phyloP scores from a whole-genome alignment of 106 monocot species.

The Dendrobium chrysotoxum region DNA sequence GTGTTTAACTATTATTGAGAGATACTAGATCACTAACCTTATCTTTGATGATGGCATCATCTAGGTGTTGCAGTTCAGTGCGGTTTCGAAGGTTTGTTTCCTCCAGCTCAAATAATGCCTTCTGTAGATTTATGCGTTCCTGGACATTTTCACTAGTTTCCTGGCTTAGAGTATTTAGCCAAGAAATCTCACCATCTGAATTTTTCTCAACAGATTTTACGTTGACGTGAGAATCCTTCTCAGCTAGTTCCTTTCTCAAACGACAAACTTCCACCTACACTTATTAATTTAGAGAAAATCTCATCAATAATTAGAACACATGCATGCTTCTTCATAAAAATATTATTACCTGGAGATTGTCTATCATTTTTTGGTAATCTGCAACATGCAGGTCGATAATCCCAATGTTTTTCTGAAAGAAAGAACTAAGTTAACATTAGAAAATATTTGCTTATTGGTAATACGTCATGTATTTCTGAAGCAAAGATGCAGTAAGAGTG shows the following conservation, averaged over 20 bases:
- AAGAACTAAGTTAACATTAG: neutral
- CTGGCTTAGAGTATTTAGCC: conserved; percentile 79
- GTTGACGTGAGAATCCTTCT: conserved; percentile 82
- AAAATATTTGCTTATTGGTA: neutral
- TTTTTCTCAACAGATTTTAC: conserved; percentile 59
- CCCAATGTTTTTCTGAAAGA: conserved; percentile 92
- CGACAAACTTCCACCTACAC: conserved; percentile 75
- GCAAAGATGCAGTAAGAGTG: neutral
- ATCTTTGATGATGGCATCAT: conserved; percentile 84
- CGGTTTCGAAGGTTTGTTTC: conserved; percentile 91
- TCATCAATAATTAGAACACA: neutral
- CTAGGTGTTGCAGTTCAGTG: conserved; percentile 82
- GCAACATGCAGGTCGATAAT: conserved; percentile 83
- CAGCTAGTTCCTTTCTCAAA: conserved; percentile 79
- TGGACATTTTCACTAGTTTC: conserved; percentile 99
- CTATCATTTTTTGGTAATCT: conserved; percentile 94
- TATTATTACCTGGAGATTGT: conserved; percentile 73
- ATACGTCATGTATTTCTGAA: neutral
- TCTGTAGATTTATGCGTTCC: conserved; percentile 95
- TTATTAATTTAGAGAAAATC: conserved; percentile 2
- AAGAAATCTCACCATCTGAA: conserved; percentile 81
- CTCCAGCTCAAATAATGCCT: conserved; percentile 91
- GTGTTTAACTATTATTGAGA: neutral
- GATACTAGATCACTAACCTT: conserved; percentile 31
- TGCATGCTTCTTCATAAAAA: neutral